Percentiles rank a stretch among this genome's conserved stretches.
Conservation (phyloP, 768 basidiomycete species). For the Amanita fuliginea region DNA sequence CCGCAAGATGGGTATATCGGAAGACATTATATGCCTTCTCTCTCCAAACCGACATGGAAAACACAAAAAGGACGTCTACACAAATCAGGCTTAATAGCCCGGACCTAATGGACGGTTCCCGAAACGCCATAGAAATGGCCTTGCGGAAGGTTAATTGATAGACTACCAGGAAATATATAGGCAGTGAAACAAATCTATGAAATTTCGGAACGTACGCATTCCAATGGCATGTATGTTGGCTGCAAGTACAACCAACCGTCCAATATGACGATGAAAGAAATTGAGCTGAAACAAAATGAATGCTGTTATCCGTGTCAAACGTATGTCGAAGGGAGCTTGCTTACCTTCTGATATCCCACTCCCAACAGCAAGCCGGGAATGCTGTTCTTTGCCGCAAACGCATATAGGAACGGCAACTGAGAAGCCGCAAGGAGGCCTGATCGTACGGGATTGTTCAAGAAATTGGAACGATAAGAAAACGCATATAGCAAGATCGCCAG, state of each 20-base stretch:
- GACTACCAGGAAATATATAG: conserved; percentile 24
- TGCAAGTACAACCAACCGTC: conserved; percentile 44
- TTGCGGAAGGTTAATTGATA: conserved; percentile 42
- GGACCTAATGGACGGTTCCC: conserved; percentile 27
- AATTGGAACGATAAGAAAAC: conserved; percentile 1
- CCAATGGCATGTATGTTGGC: conserved; percentile 51
- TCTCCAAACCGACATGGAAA: conserved; percentile 48
- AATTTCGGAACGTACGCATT: conserved; percentile 31
- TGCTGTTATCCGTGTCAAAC: background rate
- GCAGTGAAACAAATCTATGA: background rate
- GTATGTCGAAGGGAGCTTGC: background rate
- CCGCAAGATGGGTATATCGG: conserved; percentile 46
- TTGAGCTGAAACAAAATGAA: conserved; percentile 41
- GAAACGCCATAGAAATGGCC: conserved; percentile 23
- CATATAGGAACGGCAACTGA: conserved; percentile 33
- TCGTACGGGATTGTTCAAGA: conserved; percentile 22
- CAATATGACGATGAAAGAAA: conserved; percentile 63
- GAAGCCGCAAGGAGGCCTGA: conserved; percentile 26
- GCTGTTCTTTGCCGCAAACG: conserved; percentile 41
- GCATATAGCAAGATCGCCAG: background rate
- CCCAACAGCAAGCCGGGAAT: conserved; percentile 31
- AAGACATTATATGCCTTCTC: conserved; percentile 57
- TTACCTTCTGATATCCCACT: conserved; percentile 36
- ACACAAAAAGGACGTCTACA: conserved; percentile 46
- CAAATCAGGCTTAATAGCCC: conserved; percentile 41